Evolutionary conservation across 148 eudicot species (phyloP).

Genomic region (Nepenthes mirabilis): DNA sequence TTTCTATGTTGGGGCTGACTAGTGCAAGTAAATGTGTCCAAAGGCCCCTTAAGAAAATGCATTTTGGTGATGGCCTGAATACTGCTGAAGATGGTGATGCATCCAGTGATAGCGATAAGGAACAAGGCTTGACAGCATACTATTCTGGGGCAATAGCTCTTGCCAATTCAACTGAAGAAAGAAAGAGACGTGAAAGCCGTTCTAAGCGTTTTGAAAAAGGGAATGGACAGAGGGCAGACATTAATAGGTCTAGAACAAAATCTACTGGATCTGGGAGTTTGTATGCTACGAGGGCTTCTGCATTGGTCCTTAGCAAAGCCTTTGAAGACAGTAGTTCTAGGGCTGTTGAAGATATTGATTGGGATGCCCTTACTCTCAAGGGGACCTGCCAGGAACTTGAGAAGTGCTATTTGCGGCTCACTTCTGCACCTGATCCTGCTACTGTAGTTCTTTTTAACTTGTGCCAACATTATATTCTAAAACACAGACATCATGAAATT

Average conservation of each 20-base stretch:
- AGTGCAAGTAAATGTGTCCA: slow-evolving; percentile 26
- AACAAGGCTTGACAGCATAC: slow-evolving; percentile 57
- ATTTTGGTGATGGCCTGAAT: slow-evolving; percentile 32
- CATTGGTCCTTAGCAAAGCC: slow-evolving; percentile 47
- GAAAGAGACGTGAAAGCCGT: slow-evolving; percentile 73
- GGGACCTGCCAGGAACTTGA: slow-evolving; percentile 96
- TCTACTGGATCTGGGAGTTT: slow-evolving; percentile 42
- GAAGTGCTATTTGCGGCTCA: slow-evolving; percentile 89
- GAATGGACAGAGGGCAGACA: slow-evolving; percentile 43
- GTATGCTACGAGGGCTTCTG: slow-evolving; percentile 56
- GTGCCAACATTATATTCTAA: slow-evolving; percentile 6
- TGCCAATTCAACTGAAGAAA: slow-evolving; percentile 81
- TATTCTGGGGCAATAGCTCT: slow-evolving; percentile 63
- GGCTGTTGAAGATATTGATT: slow-evolving; percentile 97
- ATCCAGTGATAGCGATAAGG: slow-evolving; percentile 91
- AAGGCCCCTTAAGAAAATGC: slow-evolving; percentile 68
- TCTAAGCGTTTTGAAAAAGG: slow-evolving; percentile 86
- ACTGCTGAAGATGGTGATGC: slow-evolving; percentile 49
- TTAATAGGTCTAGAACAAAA: slow-evolving; percentile 32
- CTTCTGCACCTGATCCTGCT: slow-evolving; percentile 95
- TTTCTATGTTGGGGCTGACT: slow-evolving; percentile 33
- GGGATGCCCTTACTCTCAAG: slow-evolving; percentile 91
- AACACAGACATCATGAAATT: not conserved
- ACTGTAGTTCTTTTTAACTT: slow-evolving; percentile 38
- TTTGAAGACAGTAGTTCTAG: slow-evolving; percentile 58